Base-by-base conservation (phyloP, 1,284 basidiomycete species). In the Coniferiporia weirii region DNA sequence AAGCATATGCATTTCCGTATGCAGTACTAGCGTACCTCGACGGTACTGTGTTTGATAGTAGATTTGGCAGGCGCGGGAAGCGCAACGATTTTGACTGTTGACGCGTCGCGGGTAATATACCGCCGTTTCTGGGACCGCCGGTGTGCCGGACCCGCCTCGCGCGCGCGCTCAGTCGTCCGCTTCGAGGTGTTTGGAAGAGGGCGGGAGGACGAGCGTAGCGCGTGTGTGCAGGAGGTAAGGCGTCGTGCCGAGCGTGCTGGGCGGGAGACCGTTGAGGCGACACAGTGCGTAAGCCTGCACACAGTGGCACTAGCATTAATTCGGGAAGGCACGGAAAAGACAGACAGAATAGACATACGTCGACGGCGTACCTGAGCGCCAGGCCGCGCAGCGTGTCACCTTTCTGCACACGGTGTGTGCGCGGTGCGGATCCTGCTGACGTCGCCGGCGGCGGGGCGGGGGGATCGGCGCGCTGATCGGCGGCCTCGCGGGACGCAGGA, bases 151-250 rank as follows among this genome's bases (percentile, higher is more conserved):
- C n/a, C n/a, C n/a, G n/a, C n/a, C n/a, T n/a, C 27, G 27, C 27
- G 3, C 27, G 5, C 27, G 5, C 27, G 27, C 27, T 27, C 27
- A 27, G 5, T 27, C 5, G 27, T 27, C 27, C 2, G 27, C 27
- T 27, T 27, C 27, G 27, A 27, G 27, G 27, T 27, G 27, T 27
- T 56, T 57, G 34, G 68, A 72, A 19, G 72, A 74, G 4, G 75
- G 74, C 4, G 79, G 86, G 55, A 82, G 78, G 20, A 75, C 66
- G 57, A 91, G 70, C 64, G 75, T 80, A 1, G 75, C 73, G 15
- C 87, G 81, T 0, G 88, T 90, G 69, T 90, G 88, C 4, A 91
- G 73, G 15, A 90, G 73, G 65, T 89, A 86, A 1, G 89, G 88
- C 0, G 83, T 89, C 0, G 84, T 89, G 53, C 74, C 81, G 15